These are phyloP conservation scores for Quercus tomentella DNA, from an alignment of 331 rosid species.

Conservation along the genomic window DNA sequence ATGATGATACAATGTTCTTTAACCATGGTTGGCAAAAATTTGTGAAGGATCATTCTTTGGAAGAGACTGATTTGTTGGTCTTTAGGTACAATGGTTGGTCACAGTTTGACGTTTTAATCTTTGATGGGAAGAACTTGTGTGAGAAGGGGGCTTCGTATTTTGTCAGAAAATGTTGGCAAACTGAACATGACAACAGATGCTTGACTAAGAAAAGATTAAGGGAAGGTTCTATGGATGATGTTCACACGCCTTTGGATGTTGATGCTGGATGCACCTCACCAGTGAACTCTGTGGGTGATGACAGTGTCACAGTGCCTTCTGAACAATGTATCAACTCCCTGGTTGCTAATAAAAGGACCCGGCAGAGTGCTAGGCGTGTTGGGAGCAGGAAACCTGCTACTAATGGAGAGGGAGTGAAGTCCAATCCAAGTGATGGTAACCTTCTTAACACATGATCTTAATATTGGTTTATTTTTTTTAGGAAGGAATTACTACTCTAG, in stretches of 20 bases:
- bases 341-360: slow-evolving; percentile 14
- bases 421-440: background rate
- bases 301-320: slow-evolving; percentile 17
- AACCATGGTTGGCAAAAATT: slow-evolving; percentile 57
- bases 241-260: slow-evolving; percentile 23
- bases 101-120: slow-evolving; percentile 51
- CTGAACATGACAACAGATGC: slow-evolving; percentile 12
- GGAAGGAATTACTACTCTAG: background rate
- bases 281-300: slow-evolving; percentile 21
- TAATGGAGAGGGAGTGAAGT: background rate
- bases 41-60: slow-evolving; percentile 48
- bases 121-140: slow-evolving; percentile 50
- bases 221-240: slow-evolving; percentile 27
- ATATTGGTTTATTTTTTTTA: background rate
- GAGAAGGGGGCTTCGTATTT: slow-evolving; percentile 67
- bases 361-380: slow-evolving; percentile 15
- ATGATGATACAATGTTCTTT: slow-evolving; percentile 35
- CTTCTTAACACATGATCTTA: background rate
- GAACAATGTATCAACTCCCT: slow-evolving; percentile 14
- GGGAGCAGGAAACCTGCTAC: slow-evolving; percentile 11
- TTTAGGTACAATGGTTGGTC: slow-evolving; percentile 62
- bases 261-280: slow-evolving; percentile 21
- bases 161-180: slow-evolving; percentile 34
- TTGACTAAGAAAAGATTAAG: slow-evolving; percentile 20
- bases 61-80: slow-evolving; percentile 60